Conservation (phyloP, 1,139 yeast species). For the Debaryomyces subglobosus region DNA sequence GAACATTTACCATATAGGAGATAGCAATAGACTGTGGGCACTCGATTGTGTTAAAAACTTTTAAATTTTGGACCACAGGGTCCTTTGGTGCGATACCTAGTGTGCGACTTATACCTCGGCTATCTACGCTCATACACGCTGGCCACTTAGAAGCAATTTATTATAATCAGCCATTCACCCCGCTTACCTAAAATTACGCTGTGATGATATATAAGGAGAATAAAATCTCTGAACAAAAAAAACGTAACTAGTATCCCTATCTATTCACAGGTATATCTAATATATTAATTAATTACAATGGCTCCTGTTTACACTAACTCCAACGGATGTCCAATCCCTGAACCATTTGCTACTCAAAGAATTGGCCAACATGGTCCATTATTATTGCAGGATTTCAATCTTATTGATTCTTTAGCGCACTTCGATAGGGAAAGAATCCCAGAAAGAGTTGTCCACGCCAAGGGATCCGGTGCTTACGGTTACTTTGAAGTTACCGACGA, state of each 20-base stretch:
- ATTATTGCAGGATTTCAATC: conserved; percentile 75
- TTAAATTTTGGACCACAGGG: conserved; percentile 2
- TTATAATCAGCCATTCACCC: conserved; percentile 11
- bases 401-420: conserved; percentile 77
- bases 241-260: background rate
- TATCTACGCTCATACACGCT: background rate
- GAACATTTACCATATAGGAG: background rate
- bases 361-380: conserved; percentile 76
- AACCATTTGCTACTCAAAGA: conserved; percentile 74
- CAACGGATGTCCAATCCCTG: conserved; percentile 71
- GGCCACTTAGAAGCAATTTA: conserved; percentile 7
- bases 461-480: conserved; percentile 88
- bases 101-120: conserved; percentile 3
- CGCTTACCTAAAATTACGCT: conserved; percentile 10
- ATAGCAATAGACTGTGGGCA: background rate
- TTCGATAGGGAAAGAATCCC: conserved; percentile 89
- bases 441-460: conserved; percentile 89
- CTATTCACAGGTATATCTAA: background rate
- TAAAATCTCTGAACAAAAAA: background rate
- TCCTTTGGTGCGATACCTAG: conserved; percentile 2
- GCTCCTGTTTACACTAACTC: conserved; percentile 56
- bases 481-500: conserved; percentile 82
- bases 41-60: background rate
- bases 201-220: conserved; percentile 3
- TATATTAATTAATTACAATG: conserved; percentile 8